These are phyloP conservation scores for Oldenlandia corymbosa DNA, from an alignment of 257 asterid genomes.

Conservation along the genomic window DNA sequence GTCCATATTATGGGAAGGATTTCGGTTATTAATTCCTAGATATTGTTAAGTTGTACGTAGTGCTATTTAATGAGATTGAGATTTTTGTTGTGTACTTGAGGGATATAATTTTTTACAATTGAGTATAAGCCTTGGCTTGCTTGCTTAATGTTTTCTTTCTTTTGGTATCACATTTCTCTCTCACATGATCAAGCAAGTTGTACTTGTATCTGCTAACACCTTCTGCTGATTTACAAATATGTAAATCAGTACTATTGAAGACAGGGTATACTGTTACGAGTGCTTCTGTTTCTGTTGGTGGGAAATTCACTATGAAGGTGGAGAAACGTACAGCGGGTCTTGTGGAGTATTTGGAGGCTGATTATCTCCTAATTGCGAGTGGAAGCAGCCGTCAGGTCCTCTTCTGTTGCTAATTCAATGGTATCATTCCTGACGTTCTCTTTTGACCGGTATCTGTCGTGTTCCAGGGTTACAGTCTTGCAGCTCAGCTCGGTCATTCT, in stretches of 20 bases:
- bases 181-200: not conserved
- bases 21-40: not conserved
- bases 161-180: not conserved
- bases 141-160: not conserved
- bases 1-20: not conserved
- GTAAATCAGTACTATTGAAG: conserved; percentile 58
- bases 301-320: conserved; percentile 59
- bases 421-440: conserved; percentile 11
- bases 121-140: not conserved
- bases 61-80: not conserved
- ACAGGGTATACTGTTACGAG: conserved; percentile 71
- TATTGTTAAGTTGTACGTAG: not conserved
- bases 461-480: conserved; percentile 77
- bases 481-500: conserved; percentile 78
- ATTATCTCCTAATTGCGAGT: conserved; percentile 74
- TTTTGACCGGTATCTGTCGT: conserved; percentile 15
- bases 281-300: conserved; percentile 46
- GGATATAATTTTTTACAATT: not conserved
- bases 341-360: conserved; percentile 58
- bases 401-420: conserved; percentile 15
- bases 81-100: not conserved
- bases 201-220: conserved; percentile 7
- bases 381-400: conserved; percentile 90
- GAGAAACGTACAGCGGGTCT: conserved; percentile 61
- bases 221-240: conserved; percentile 29